Conservation (phyloP, 169 alveolate genomes). For the Eimeria sp. region DNA sequence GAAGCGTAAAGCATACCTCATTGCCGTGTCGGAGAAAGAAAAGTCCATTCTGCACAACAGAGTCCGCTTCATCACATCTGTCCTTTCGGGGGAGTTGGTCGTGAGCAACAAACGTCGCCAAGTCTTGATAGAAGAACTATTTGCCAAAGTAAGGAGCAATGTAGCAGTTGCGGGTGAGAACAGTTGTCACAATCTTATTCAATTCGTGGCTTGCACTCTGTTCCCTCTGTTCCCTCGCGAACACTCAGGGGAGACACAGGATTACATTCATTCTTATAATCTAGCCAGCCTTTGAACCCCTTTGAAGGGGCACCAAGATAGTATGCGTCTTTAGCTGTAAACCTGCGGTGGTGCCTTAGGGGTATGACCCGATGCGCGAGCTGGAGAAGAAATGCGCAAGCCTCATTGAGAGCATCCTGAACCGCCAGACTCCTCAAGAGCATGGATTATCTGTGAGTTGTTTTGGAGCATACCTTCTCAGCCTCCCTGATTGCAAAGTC, state of each 20-base stretch:
- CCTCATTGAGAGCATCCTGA: constrained; percentile 57
- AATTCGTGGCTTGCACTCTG: background rate
- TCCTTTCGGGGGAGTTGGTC: constrained; percentile 92
- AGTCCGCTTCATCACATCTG: constrained; percentile 87
- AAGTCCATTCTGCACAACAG: constrained; percentile 57
- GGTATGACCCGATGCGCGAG: constrained; percentile 80
- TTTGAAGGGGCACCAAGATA: background rate
- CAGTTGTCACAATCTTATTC: background rate
- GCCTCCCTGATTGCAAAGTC: background rate
- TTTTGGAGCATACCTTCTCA: background rate
- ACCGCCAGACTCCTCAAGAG: constrained; percentile 62
- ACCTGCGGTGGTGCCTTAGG: constrained; percentile 34
- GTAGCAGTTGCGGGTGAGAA: background rate
- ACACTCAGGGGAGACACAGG: background rate
- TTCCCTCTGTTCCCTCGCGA: background rate
- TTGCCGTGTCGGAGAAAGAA: constrained; percentile 75
- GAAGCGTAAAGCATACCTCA: constrained; percentile 66
- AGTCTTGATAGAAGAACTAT: constrained; percentile 61
- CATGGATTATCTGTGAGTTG: constrained; percentile 51
- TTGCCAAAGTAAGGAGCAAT: constrained; percentile 59
- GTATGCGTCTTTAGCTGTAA: background rate
- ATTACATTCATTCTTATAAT: background rate
- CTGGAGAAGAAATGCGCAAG: constrained; percentile 47
- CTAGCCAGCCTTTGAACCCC: background rate
- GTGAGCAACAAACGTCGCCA: constrained; percentile 83